Evolutionary conservation across 306 rosid genomes (phyloP), one percentile per base, ranked within the genome.

Genomic region (Castanea crenata): DNA sequence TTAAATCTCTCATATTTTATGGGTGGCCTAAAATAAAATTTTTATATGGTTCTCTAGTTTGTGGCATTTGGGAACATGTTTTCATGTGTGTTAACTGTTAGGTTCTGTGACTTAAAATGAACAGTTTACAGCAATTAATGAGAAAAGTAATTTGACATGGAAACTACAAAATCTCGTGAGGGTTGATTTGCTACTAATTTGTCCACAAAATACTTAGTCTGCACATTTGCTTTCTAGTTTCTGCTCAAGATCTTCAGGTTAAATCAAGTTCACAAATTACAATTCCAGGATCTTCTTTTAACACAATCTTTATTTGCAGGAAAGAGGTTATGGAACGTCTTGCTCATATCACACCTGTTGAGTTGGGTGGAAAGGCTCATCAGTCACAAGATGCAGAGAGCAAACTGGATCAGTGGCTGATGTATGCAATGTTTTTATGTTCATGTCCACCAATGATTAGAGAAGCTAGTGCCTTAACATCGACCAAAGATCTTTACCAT

Each of bases 381-480:
- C 96, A 84, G 64, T 90, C 97, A 8, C 98, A 91, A 85, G 99
- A 96, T 85, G 86, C 92, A 41, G 99, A 96, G 87, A 96, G 80
- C 89, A 96, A 96, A 85, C 82, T 93, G 77, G 99, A 96, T 81
- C 99, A 96, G 88, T 96, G 99, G 99, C 96, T 93, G 77, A 90
- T 93, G 96, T 96, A 96, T 79, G 91, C 99, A 44, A 91, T 96
- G 96, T 93, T 96, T 58, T 89, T 89, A 63, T 93, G 98, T 82
- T 96, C 99, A 74, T 93, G 98, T 81, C 96, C 99, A n/a, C 94
- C 99, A 52, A 78, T 58, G 76, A 80, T 86, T 71, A 90, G 88
- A 88, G 99, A 96, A 63, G 88, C 94, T 83, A 83, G 89, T 34
- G 86, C 88, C 74, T 64, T 79, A 71, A 81, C 88, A 55, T 81